These are phyloP conservation scores for Gossypium schwendimanii DNA, from an alignment of 441 rosid genomes.

Conservation along the genomic window DNA sequence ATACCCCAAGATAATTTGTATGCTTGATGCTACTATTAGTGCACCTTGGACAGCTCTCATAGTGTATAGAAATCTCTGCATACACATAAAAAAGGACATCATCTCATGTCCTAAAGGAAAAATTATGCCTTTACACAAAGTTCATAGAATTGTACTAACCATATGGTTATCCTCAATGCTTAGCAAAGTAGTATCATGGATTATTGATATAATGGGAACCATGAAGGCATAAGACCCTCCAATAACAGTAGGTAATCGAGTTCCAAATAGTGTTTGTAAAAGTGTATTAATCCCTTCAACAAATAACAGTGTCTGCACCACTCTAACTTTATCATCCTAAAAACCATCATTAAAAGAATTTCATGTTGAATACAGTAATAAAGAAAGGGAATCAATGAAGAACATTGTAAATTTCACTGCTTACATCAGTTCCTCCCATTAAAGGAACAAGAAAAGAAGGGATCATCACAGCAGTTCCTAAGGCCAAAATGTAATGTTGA, in stretches of 20 bases:
- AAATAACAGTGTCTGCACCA: constrained; percentile 86
- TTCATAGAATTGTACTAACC: constrained; percentile 42
- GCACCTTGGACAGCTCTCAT: constrained; percentile 99
- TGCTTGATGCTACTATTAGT: constrained; percentile 85
- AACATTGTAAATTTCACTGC: background rate
- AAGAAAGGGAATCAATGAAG: background rate
- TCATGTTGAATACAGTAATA: too few relatives aligned
- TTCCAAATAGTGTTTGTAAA: constrained; percentile 83
- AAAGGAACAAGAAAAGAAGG: constrained; percentile 94
- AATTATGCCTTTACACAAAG: too few relatives aligned
- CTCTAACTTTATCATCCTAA: constrained; percentile 96
- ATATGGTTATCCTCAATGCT: constrained; percentile 60
- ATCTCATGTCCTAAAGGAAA: too few relatives aligned
- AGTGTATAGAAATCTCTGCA: constrained; percentile 80
- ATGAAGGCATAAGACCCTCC: constrained; percentile 97
- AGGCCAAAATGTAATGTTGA: constrained; percentile 89
- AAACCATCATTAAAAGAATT: constrained; percentile 14
- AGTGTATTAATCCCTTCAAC: constrained; percentile 92
- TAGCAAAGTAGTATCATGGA: constrained; percentile 68
- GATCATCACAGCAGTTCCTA: constrained; percentile 98
- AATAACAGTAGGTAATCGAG: constrained; percentile 84
- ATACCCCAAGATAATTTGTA: constrained; percentile 89
- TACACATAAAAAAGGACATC: background rate
- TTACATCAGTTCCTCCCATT: constrained; percentile 92
- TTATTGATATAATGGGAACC: constrained; percentile 90